Percentiles rank a stretch among this genome's conserved stretches.
Conservation (phyloP, 306 rosid species). For the Cicer judaicum region DNA sequence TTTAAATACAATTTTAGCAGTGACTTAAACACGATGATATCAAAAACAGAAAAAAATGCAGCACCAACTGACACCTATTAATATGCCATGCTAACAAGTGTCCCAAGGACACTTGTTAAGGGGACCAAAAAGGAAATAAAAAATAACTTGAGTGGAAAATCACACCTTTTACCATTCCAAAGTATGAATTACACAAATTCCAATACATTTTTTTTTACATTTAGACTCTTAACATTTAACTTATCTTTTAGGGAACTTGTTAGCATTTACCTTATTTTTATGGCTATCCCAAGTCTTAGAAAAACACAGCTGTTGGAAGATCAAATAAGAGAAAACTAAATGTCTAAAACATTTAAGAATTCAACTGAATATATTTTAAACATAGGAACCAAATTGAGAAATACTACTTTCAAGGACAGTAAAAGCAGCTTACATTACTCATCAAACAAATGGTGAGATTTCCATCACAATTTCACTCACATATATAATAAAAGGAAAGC, state of each 20-base stretch:
- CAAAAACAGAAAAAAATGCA: background rate
- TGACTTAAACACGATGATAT: background rate
- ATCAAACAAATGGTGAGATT: conserved; percentile 2
- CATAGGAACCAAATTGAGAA: background rate
- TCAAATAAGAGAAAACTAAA: background rate
- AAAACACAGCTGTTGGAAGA: background rate
- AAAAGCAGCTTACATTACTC: background rate
- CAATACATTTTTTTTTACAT: too few relatives aligned
- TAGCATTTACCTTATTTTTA: background rate
- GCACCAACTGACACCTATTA: background rate
- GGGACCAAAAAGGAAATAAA: too few relatives aligned
- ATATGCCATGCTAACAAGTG: too few relatives aligned
- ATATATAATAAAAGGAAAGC: background rate
- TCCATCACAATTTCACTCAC: background rate
- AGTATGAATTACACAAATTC: too few relatives aligned
- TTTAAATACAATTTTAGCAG: background rate
- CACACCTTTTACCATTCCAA: too few relatives aligned
- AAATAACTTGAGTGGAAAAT: too few relatives aligned
- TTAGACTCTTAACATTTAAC: too few relatives aligned
- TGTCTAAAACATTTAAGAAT: background rate
- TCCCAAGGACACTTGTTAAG: too few relatives aligned
- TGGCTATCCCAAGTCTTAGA: background rate
- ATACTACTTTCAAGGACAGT: background rate
- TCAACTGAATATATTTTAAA: background rate
- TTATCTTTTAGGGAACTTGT: too few relatives aligned